Conservation (phyloP, 306 rosid species). For the Ochetophila trinervis region DNA sequence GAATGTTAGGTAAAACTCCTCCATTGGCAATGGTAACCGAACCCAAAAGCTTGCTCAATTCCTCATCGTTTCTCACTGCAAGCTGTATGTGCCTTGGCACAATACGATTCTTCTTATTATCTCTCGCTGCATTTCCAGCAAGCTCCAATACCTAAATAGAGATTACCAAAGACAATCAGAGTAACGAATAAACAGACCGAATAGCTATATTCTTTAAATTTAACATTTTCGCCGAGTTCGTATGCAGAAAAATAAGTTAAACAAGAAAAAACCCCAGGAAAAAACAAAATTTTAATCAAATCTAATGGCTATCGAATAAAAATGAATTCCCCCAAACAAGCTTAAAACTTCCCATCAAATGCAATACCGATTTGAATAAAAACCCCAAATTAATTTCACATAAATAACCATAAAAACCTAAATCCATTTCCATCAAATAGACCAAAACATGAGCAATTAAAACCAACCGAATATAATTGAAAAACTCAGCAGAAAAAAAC, state of each 20-base stretch:
- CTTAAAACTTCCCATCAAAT: not conserved
- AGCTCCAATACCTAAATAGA: constrained; percentile 60
- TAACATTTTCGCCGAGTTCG: no score
- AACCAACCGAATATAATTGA: not conserved
- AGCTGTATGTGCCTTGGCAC: constrained; percentile 90
- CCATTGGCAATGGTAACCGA: constrained; percentile 75
- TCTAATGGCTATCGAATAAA: no score
- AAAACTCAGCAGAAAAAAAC: no score
- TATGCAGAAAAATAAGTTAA: no score
- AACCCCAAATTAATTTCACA: not conserved
- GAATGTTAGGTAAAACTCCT: constrained; percentile 72
- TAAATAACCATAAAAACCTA: no score
- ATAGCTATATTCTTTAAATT: not conserved
- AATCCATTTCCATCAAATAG: not conserved
- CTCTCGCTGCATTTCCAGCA: constrained; percentile 88
- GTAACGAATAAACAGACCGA: not conserved
- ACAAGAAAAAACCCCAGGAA: no score
- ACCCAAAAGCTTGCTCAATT: constrained; percentile 75
- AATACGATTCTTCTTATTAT: constrained; percentile 86
- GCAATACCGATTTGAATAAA: not conserved
- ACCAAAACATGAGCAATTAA: not conserved
- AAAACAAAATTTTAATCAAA: no score
- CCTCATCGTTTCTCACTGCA: constrained; percentile 82
- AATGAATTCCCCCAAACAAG: no score
- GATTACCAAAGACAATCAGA: not conserved